A percentile compares a stretch with the other conserved stretches of the same genome.
Evolutionary conservation across 2,329 filamentous ascomycete species (phyloP).

Genomic region (Fusarium secorum): DNA sequence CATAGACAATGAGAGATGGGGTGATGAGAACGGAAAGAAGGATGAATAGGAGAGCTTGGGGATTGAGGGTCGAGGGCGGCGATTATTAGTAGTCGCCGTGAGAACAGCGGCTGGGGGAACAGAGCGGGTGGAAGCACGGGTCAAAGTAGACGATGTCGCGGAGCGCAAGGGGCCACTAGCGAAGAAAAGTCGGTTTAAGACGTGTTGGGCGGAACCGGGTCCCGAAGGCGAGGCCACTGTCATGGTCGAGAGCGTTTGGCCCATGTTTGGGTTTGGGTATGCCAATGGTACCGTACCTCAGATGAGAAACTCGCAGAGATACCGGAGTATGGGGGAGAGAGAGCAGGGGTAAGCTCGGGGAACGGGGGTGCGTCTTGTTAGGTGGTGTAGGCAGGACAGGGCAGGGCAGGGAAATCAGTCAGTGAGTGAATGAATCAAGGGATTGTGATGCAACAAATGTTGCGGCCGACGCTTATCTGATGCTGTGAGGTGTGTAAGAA

Average conservation of each 20-base stretch:
- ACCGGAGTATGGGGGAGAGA: conserved; percentile 32
- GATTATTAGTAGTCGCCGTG: conserved; percentile 44
- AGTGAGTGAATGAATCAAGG: conserved; percentile 23
- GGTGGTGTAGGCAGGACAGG: conserved; percentile 26
- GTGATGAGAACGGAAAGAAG: conserved; percentile 35
- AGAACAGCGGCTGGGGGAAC: conserved; percentile 13
- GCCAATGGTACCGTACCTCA: conserved; percentile 9
- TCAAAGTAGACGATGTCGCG: conserved; percentile 39
- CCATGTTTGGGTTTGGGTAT: conserved; percentile 32
- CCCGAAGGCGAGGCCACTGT: conserved; percentile 40
- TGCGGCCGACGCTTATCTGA: conserved; percentile 22
- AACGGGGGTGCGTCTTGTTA: conserved; percentile 23
- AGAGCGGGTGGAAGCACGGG: conserved; percentile 22
- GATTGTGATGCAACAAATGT: conserved; percentile 22
- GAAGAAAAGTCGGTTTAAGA: conserved; percentile 48
- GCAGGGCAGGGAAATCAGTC: conserved; percentile 13
- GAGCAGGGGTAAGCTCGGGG: conserved; percentile 28
- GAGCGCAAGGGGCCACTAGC: conserved; percentile 43
- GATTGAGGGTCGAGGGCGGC: conserved; percentile 40
- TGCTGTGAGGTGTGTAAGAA: conserved; percentile 4
- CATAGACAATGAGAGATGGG: conserved; percentile 36
- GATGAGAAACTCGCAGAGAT: conserved; percentile 33
- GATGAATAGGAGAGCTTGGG: conserved; percentile 38
- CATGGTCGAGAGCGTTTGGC: conserved; percentile 42
- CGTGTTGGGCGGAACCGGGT: conserved; percentile 41